Conservation (phyloP, 2,329 filamentous ascomycete species). For the Nemania abortiva region DNA sequence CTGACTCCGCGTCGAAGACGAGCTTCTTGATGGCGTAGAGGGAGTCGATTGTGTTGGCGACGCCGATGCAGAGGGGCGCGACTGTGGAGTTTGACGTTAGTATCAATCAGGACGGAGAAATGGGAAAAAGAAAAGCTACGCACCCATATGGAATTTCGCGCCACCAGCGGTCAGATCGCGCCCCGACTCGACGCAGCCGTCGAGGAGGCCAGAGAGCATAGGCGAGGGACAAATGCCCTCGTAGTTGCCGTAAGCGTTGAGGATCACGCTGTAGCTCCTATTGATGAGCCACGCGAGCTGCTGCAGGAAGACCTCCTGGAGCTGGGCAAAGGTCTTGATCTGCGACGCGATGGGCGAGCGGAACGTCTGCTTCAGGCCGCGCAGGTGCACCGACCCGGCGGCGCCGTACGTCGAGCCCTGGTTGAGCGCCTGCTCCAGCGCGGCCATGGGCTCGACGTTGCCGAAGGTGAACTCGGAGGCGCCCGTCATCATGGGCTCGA, state of each 20-base stretch:
- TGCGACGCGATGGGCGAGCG: conserved; percentile 21
- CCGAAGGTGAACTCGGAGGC: conserved; percentile 33
- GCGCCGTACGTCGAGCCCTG: conserved; percentile 34
- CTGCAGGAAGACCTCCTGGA: conserved; percentile 31
- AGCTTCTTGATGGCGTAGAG: conserved; percentile 39
- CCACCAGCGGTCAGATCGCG: conserved; percentile 34
- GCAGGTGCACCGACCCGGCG: conserved; percentile 34
- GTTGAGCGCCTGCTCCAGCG: conserved; percentile 34
- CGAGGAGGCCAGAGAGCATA: conserved; percentile 31
- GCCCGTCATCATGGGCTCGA: conserved; percentile 35
- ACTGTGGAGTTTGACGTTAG: conserved; percentile 24
- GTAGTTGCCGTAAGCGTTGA: conserved; percentile 29
- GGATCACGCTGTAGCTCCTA: conserved; percentile 13
- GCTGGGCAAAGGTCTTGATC: conserved; percentile 25
- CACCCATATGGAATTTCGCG: conserved; percentile 37
- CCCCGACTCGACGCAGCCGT: conserved; percentile 34
- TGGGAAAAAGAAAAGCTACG: neutral
- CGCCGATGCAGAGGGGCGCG: conserved; percentile 30
- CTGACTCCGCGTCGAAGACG: conserved; percentile 22
- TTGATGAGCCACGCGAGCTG: conserved; percentile 31
- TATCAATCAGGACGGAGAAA: neutral
- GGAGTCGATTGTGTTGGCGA: conserved; percentile 36
- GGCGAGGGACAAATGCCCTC: conserved; percentile 36
- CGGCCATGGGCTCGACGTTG: conserved; percentile 34
- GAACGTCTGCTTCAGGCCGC: conserved; percentile 37